These are phyloP conservation scores for Apiotrichum veenhuisii DNA, from an alignment of 1,284 basidiomycete genomes.

Conservation along the genomic window DNA sequence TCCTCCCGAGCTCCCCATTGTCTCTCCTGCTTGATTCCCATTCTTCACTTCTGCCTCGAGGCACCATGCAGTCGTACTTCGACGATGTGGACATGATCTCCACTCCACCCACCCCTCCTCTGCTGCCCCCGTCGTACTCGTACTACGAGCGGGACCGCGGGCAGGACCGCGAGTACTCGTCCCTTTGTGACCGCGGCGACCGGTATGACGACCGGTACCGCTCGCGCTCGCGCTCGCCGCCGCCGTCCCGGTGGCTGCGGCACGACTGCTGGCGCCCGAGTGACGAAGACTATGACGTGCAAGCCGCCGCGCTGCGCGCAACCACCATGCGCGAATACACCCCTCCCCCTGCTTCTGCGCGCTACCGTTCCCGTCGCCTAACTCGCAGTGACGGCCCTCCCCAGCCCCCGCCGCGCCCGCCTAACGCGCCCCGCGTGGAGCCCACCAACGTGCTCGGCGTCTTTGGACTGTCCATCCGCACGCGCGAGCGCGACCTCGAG, in stretches of 20 bases:
- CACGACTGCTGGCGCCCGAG: neutral
- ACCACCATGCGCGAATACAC: neutral
- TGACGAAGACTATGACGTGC: neutral
- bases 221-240: neutral
- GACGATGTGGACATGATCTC: neutral
- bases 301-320: neutral
- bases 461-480: constrained; percentile 92
- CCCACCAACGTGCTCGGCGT: constrained; percentile 89
- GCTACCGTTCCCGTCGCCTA: neutral
- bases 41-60: too few species aligned
- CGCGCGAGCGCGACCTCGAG: constrained; percentile 87
- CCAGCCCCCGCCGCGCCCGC: constrained; percentile 20
- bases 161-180: neutral
- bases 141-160: neutral
- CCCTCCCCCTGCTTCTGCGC: too few species aligned
- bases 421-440: constrained; percentile 54
- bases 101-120: neutral
- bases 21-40: neutral
- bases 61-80: neutral
- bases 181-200: neutral
- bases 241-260: neutral
- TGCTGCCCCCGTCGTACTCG: neutral
- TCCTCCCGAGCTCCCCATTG: neutral
- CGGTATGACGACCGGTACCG: neutral
- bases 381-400: constrained; percentile 6